phyloP scores from a whole-genome alignment of 306 rosid genomes.

The Rosa multiflora region DNA sequence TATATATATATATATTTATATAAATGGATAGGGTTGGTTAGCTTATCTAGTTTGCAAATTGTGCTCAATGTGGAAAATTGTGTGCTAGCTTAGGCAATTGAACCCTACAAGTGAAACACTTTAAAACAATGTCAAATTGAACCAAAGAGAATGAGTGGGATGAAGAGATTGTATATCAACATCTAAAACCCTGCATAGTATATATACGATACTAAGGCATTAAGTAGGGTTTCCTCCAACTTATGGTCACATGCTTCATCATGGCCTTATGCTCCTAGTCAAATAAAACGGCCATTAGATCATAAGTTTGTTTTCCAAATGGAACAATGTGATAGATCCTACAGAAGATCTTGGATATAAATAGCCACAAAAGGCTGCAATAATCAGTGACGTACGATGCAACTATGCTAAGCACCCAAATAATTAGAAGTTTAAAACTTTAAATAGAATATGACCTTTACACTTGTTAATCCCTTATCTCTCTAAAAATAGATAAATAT shows the following conservation, averaged over 20 bases:
- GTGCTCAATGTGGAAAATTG: slow-evolving; percentile 22
- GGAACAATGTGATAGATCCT: neutral
- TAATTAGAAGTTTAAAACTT: too few species aligned
- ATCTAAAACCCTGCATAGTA: neutral
- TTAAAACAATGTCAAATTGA: slow-evolving; percentile 5
- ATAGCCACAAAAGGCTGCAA: neutral
- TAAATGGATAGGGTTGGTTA: neutral
- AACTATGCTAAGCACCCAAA: neutral
- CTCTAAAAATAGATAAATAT: too few species aligned
- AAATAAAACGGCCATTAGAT: slow-evolving; percentile 25
- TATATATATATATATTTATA: too few species aligned
- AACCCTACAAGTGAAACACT: slow-evolving; percentile 14
- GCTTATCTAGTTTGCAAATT: slow-evolving; percentile 28
- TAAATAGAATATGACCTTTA: too few species aligned
- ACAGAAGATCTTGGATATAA: neutral
- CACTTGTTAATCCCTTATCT: too few species aligned
- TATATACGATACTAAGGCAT: neutral
- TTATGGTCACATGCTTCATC: neutral
- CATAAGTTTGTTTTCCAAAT: neutral
- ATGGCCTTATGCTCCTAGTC: slow-evolving; percentile 21
- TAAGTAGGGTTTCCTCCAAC: slow-evolving; percentile 13
- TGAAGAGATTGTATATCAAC: neutral
- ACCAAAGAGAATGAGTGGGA: neutral
- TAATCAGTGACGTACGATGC: neutral
- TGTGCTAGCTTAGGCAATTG: slow-evolving; percentile 14